A percentile compares a stretch with the other conserved stretches of the same genome.
phyloP scores from a whole-genome alignment of 2,329 filamentous ascomycete genomes.

The Neopestalotiopsis sp. region DNA sequence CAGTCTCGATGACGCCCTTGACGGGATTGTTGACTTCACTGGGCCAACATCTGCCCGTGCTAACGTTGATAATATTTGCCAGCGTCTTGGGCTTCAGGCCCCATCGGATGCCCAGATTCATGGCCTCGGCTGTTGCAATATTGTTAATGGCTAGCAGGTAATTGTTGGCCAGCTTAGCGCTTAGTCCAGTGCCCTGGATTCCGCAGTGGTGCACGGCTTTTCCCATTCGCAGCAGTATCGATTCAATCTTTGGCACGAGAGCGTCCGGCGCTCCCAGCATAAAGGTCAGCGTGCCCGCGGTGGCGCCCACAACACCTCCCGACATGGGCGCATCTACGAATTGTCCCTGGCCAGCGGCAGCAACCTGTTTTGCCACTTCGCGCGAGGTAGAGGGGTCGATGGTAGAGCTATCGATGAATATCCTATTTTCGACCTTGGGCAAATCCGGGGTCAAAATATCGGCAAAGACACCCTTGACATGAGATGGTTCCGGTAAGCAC shows the following conservation, averaged over 20 bases:
- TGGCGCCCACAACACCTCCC: conserved; percentile 89
- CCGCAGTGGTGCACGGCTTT: conserved; percentile 86
- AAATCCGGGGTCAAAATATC: conserved; percentile 69
- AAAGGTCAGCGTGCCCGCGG: conserved; percentile 88
- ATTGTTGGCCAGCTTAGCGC: conserved; percentile 96
- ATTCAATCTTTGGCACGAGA: conserved; percentile 68
- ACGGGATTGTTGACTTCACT: conserved; percentile 97
- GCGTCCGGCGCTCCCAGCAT: conserved; percentile 80
- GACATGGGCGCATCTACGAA: conserved; percentile 98
- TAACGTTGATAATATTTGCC: conserved; percentile 87
- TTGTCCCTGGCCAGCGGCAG: conserved; percentile 67
- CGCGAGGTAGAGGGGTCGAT: conserved; percentile 90
- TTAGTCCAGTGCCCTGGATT: conserved; percentile 81
- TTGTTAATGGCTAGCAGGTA: conserved; percentile 96
- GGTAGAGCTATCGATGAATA: conserved; percentile 96
- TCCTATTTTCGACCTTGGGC: conserved; percentile 64
- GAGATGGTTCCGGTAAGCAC: conserved; percentile 85
- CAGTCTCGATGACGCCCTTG: conserved; percentile 76
- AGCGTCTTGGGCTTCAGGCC: conserved; percentile 69
- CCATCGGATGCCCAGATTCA: conserved; percentile 68
- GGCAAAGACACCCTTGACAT: conserved; percentile 83
- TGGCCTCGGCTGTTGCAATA: conserved; percentile 71
- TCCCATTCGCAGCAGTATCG: conserved; percentile 82
- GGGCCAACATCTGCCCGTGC: conserved; percentile 95
- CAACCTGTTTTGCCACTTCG: conserved; percentile 73